Percentiles rank a stretch among this genome's conserved stretches.
Conservation (phyloP, 805 yeast genomes). For the Sugiyamaella qingdaonensis region DNA sequence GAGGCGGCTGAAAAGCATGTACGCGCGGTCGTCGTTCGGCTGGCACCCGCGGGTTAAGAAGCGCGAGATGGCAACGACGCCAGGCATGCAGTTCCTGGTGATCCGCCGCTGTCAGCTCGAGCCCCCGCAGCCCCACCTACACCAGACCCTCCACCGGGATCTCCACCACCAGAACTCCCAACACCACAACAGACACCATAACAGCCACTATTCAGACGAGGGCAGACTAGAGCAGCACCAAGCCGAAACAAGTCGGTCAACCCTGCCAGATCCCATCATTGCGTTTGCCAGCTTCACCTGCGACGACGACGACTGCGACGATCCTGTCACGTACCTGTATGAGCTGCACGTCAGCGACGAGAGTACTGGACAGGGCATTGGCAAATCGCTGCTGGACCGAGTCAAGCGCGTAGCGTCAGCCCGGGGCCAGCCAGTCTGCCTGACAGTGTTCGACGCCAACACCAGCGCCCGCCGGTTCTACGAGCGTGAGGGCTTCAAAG, state of each 20-base stretch:
- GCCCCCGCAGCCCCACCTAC: too few relatives aligned
- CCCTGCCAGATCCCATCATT: slow-evolving; percentile 1
- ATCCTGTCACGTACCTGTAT: slow-evolving; percentile 23
- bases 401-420: slow-evolving; percentile 6
- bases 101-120: neutral
- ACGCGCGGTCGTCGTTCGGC: slow-evolving; percentile 24
- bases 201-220: too few relatives aligned
- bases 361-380: slow-evolving; percentile 23
- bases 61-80: slow-evolving; percentile 23
- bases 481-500: slow-evolving; percentile 17
- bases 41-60: slow-evolving; percentile 25
- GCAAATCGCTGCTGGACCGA: slow-evolving; percentile 16
- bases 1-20: slow-evolving; percentile 21
- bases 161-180: too few relatives aligned
- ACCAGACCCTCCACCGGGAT: too few relatives aligned
- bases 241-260: neutral
- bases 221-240: too few relatives aligned
- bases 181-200: too few relatives aligned
- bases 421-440: slow-evolving; percentile 11
- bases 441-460: slow-evolving; percentile 27
- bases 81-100: slow-evolving; percentile 19
- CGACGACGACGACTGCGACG: slow-evolving; percentile 13
- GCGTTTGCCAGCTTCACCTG: slow-evolving; percentile 24
- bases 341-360: slow-evolving; percentile 26
- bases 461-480: slow-evolving; percentile 23